phyloP scores from a whole-genome alignment of 1,284 basidiomycete genomes.

The Cutaneotrichosporon cutaneum region DNA sequence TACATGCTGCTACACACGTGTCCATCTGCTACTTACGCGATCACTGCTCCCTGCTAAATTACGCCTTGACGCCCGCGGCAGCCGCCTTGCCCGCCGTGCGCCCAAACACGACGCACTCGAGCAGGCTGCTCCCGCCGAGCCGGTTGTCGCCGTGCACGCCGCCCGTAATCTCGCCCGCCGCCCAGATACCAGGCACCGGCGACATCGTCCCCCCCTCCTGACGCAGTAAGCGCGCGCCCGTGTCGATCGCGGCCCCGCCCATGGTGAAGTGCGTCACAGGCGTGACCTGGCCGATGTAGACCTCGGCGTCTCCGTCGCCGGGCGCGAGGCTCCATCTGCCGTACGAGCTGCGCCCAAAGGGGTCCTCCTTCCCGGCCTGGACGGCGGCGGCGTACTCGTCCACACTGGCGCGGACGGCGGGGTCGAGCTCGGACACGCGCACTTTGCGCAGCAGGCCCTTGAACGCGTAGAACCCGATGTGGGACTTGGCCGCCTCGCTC shows the following conservation, averaged over 20 bases:
- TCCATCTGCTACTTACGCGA: neutral
- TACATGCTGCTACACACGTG: neutral
- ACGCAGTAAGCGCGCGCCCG: conserved; percentile 8
- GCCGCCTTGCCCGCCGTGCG: conserved; percentile 15
- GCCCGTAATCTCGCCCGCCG: conserved; percentile 22
- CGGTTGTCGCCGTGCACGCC: conserved; percentile 25
- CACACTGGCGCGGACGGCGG: neutral
- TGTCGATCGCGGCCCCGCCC: conserved; percentile 19
- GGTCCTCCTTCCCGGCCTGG: conserved; percentile 4
- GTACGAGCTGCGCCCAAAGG: conserved; percentile 5
- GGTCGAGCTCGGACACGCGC: conserved; percentile 9
- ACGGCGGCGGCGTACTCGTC: conserved; percentile 15
- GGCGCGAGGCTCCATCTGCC: conserved; percentile 15
- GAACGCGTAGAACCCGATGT: conserved; percentile 22
- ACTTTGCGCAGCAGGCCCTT: conserved; percentile 18
- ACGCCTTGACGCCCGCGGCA: neutral
- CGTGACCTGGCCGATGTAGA: conserved; percentile 17
- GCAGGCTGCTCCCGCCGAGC: conserved; percentile 17
- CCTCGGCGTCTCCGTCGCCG: conserved; percentile 14
- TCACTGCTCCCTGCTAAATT: no score
- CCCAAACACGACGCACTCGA: conserved; percentile 24
- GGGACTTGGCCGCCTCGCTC: conserved; percentile 9
- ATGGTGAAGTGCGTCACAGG: conserved; percentile 23
- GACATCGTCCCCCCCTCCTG: neutral
- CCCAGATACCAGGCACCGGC: conserved; percentile 12